These are phyloP conservation scores for Luzula sylvatica DNA, from an alignment of 176 grass and related monocot species.

Conservation along the genomic window DNA sequence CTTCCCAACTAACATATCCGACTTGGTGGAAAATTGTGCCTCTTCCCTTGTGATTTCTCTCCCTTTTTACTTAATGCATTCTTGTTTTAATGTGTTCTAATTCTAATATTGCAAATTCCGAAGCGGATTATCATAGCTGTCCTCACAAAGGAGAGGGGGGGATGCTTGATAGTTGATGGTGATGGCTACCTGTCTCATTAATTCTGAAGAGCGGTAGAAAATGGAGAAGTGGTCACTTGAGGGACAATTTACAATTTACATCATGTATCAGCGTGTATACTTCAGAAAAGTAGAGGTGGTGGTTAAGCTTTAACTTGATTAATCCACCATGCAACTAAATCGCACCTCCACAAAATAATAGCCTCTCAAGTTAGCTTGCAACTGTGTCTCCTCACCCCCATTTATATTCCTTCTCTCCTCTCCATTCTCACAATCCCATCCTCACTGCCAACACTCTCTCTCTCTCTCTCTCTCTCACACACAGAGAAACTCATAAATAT, in stretches of 20 bases:
- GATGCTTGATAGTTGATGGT: background rate
- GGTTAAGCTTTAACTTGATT: conserved; percentile 11
- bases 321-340: conserved; percentile 20
- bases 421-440: conserved; percentile 8
- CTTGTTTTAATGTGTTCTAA: background rate
- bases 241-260: background rate
- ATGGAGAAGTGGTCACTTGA: conserved; percentile 7
- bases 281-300: background rate
- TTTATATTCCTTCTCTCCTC: conserved; percentile 43
- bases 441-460: conserved; percentile 22
- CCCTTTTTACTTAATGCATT: conserved; percentile 18
- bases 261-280: background rate
- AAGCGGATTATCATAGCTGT: background rate
- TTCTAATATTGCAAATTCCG: background rate
- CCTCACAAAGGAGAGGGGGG: background rate
- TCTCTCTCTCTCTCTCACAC: conserved; percentile 19
- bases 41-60: conserved; percentile 18
- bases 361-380: conserved; percentile 56
- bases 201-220: background rate
- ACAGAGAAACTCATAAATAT: conserved; percentile 5
- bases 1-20: conserved; percentile 31
- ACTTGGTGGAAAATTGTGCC: conserved; percentile 23
- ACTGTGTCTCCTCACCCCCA: conserved; percentile 9
- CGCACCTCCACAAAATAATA: conserved; percentile 41
- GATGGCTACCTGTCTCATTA: conserved; percentile 14